Conservation (phyloP, 2,329 filamentous ascomycete genomes). For the Diaporthe ilicicola region DNA sequence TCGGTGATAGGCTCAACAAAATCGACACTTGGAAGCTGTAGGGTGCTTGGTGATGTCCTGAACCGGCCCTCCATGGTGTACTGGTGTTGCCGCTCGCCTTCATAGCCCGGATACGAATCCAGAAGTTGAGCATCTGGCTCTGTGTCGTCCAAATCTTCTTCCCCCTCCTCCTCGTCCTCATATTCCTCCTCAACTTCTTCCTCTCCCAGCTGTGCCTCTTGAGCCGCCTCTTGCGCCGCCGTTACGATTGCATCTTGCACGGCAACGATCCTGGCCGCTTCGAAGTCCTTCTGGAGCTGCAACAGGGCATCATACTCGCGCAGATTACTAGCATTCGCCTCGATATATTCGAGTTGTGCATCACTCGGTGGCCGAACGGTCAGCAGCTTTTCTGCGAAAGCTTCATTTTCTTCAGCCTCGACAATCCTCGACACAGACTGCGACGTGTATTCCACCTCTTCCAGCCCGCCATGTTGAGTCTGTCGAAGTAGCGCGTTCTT, state of each 20-base stretch:
- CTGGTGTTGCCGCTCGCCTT: slow-evolving; percentile 71
- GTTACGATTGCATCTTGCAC: slow-evolving; percentile 41
- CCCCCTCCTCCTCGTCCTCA: slow-evolving; percentile 45
- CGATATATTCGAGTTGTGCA: slow-evolving; percentile 52
- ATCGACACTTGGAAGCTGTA: slow-evolving; percentile 75
- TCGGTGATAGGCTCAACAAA: slow-evolving; percentile 75
- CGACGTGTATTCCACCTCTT: slow-evolving; percentile 65
- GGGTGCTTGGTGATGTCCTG: slow-evolving; percentile 75
- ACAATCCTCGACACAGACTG: slow-evolving; percentile 50
- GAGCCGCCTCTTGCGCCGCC: slow-evolving; percentile 36
- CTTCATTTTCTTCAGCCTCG: slow-evolving; percentile 51
- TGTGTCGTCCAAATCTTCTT: slow-evolving; percentile 43
- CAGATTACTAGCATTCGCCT: slow-evolving; percentile 59
- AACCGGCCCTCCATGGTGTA: slow-evolving; percentile 79
- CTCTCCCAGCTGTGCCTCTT: slow-evolving; percentile 40
- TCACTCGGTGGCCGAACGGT: slow-evolving; percentile 41
- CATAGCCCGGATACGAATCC: slow-evolving; percentile 28
- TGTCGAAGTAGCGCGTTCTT: slow-evolving; percentile 62
- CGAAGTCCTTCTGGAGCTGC: slow-evolving; percentile 66
- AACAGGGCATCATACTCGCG: slow-evolving; percentile 64
- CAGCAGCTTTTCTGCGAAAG: slow-evolving; percentile 29
- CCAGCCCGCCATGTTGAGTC: slow-evolving; percentile 63
- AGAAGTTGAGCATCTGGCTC: slow-evolving; percentile 43
- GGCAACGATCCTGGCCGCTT: slow-evolving; percentile 48
- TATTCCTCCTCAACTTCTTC: slow-evolving; percentile 48